Evolutionary conservation across 352 stramenopile genomes (phyloP), one percentile per base, ranked within the genome.

Genomic region (Globisporangium cederbergense): DNA sequence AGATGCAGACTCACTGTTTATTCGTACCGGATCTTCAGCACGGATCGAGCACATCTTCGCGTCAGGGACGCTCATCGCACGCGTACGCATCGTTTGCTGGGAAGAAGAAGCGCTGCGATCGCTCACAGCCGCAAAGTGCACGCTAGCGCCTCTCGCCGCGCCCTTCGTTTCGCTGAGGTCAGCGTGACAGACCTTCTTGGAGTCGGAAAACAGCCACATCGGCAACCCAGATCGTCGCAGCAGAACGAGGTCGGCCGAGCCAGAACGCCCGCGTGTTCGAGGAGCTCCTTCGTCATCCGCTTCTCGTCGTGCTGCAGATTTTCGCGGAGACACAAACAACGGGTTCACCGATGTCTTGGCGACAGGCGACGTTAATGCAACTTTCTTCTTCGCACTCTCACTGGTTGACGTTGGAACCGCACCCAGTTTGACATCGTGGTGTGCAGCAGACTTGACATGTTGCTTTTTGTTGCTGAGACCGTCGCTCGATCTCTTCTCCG

Each of bases 211-310:
- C 11, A 75, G 55, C 62, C 66, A 77, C 50, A 73, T 16, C 8
- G 73, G 70, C 42, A 64, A 56, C 18, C 59, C 60, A 2, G 56
- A 55, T n/a, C 62, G 59, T 16, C 62, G 60, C 28, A 77, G 40
- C 14, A 79, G 58, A 25, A 79, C 70, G 10, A 50, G 49, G 53
- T 79, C 73, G 1, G 73, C 73, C 1, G 73, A 79, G 3, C 70
- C 67, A 10, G 70, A 73, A 0, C 70, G 73, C 0, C 53, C 62
- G 25, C 73, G 73, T n/a, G 58, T 62, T 14, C 4, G 4, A 16
- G 34, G 45, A 11, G 42, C 42, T 22, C 5, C 30, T n/a, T 58
- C 53, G 3, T 43, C 45, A n/a, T 67, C 63, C 18, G 22, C 46
- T 2, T 53, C 38, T 10, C 50, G 50, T 40, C 25, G 22, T n/a